Evolutionary conservation across 1,284 basidiomycete species (phyloP), one percentile per base, ranked within the genome.

Genomic region (Leccinum glutinopallens): DNA sequence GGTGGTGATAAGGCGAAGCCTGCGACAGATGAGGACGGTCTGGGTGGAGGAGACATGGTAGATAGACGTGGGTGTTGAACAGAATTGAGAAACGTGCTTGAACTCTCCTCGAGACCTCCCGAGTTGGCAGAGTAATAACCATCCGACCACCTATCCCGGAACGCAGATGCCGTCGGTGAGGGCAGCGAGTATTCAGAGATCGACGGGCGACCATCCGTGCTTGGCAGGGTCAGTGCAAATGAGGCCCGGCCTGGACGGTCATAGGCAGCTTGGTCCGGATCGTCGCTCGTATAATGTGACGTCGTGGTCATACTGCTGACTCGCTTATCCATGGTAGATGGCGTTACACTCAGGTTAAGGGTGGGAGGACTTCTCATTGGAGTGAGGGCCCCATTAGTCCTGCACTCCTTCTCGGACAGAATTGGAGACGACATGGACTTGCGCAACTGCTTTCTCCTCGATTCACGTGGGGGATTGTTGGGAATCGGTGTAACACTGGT

Each of bases 111-210:
- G 53, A 65, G 68, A 49, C 65, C 67, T 12, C 70, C 71, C 57
- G 73, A 75, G 29, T 64, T 64, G 17, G 68, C 69, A 35, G 71
- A 73, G 58, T 77, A 73, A 63, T 73, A 77, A 53, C 66, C 72
- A 35, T 75, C 73, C 5, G 74, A 72, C 65, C 67, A 74, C 58
- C 74, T 69, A 67, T 90, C 88, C 37, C 85, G 84, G 76, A 92
- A 91, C 13, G 87, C 88, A 29, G 89, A 91, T 15, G 82, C 85
- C 1, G 89, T 88, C 1, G 90, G 90, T 4, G 89, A 91, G 4
- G 83, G 78, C 59, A 79, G 78, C 15, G 80, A 80, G 71, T 87
- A 87, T 61, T 86, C 83, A 7, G 86, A 88, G 35, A 85, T 68
- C 19, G 87, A 88, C 13, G 78, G 80, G 41, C 79, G 75, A 37